Evolutionary conservation across 352 stramenopile genomes (phyloP), one percentile per base, ranked within the genome.

Genomic region (Blastocystis sp.): DNA sequence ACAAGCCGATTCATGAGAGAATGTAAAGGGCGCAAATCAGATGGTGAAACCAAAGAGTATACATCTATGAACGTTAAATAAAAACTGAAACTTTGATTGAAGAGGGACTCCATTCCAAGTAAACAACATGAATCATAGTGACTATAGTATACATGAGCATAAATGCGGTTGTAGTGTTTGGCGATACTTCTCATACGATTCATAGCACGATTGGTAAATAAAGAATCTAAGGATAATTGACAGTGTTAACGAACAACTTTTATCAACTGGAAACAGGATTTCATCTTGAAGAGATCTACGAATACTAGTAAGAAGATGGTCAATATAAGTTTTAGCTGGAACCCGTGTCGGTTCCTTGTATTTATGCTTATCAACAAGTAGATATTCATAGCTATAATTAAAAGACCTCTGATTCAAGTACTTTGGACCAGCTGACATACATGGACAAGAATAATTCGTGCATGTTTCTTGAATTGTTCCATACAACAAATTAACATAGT

Each of bases 401-500:
- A 35, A 30, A 59, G 40, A 35, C n/a, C n/a, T n/a, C n/a, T n/a
- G n/a, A n/a, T 42, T 62, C n/a, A 37, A 9, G 9, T 60, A 80
- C 68, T 80, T 11, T 9, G 13, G 24, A 57, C 68, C 68, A 27
- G 68, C 68, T 56, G 68, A 57, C 68, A 80, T 80, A 33, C 24
- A 57, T 22, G 68, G 68, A 33, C 68, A 80, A 24, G 68, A 80
- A 80, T 30, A 80, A 60, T 80, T 80, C 1, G 68, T 80, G 24
- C 68, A 80, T 35, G 42, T 59, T 30, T 80, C 68, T 60, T 80
- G 68, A 9, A 80, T 51, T 9, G 68, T 51, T 35, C 68, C 68
- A 80, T 80, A 80, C 17, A 80, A 48, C 15, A 80, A 15, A 60
- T 60, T 80, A 33, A 80, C 60, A 80, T 80, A 40, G 42, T 80